These are phyloP conservation scores for Exophiala lecanii-corni DNA, from an alignment of 2,329 filamentous ascomycete species.

Conservation along the genomic window DNA sequence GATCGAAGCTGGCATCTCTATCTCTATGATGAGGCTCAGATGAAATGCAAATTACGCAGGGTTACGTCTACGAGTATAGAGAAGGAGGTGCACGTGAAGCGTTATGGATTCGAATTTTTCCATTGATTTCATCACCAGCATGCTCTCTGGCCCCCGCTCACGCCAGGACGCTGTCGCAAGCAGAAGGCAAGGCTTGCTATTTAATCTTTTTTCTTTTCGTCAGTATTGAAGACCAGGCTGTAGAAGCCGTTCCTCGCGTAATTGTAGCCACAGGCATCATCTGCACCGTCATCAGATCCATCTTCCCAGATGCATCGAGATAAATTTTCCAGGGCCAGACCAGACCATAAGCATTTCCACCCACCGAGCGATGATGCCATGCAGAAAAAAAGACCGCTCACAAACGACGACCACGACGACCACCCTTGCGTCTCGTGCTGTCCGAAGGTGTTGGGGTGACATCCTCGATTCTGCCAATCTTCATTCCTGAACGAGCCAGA, in stretches of 20 bases:
- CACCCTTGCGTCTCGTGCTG: conserved; percentile 99
- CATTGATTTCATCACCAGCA: neutral
- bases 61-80: too few species aligned
- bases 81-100: too few species aligned
- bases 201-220: too few species aligned
- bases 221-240: conserved; percentile 46
- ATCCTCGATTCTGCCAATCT: conserved; percentile 99
- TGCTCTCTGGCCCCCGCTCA: neutral
- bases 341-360: conserved; percentile 25
- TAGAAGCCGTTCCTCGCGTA: conserved; percentile 50
- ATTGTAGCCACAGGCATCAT: conserved; percentile 27
- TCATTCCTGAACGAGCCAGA: conserved; percentile 98
- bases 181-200: too few species aligned
- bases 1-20: too few species aligned
- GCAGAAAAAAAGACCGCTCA: conserved; percentile 63
- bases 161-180: too few species aligned
- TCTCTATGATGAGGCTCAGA: too few species aligned
- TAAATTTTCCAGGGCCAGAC: too few species aligned
- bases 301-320: conserved; percentile 38
- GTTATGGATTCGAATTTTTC: too few species aligned
- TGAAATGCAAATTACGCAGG: too few species aligned
- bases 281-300: conserved; percentile 1
- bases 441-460: conserved; percentile 98
- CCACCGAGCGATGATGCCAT: conserved; percentile 2
- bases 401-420: conserved; percentile 99